Conservation (phyloP, 202 grass and related monocot species). For the Brachypodium distachyon region DNA sequence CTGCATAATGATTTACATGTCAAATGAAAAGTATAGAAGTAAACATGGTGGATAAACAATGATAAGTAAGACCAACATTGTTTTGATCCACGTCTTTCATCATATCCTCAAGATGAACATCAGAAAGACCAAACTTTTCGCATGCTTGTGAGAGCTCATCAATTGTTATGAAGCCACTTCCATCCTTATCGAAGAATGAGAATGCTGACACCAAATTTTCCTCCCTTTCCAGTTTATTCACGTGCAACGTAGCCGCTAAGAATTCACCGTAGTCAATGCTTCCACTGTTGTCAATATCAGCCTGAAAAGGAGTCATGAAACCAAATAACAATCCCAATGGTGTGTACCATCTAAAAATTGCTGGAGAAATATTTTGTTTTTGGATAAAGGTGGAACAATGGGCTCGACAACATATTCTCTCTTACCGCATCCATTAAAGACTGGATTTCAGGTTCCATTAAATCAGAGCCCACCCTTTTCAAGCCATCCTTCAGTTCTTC, state of each 20-base stretch:
- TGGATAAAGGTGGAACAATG: not conserved
- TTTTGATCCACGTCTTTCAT: conserved; percentile 96
- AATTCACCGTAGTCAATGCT: conserved; percentile 93
- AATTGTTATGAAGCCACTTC: conserved; percentile 92
- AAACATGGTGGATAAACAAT: not conserved
- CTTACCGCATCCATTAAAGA: conserved; percentile 83
- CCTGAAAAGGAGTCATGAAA: conserved; percentile 34
- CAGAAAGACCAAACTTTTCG: conserved; percentile 67
- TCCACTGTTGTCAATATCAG: conserved; percentile 84
- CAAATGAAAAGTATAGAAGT: conserved; percentile 1
- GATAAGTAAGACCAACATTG: conserved; percentile 49
- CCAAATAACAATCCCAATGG: conserved; percentile 15
- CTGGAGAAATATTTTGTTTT: not conserved
- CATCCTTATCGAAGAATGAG: conserved; percentile 83
- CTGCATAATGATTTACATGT: conserved; percentile 40
- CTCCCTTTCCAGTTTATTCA: conserved; percentile 94
- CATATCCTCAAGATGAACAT: conserved; percentile 93
- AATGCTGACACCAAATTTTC: conserved; percentile 75
- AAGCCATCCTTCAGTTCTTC: conserved; percentile 83
- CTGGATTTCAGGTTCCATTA: conserved; percentile 87
- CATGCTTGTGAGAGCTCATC: conserved; percentile 92
- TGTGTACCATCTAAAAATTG: not conserved
- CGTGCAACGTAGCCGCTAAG: conserved; percentile 79
- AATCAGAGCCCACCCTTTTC: conserved; percentile 71
- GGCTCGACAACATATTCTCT: not conserved